Base-by-base conservation (phyloP, 345 rosid species). In the Diplotaxis tenuifolia region DNA sequence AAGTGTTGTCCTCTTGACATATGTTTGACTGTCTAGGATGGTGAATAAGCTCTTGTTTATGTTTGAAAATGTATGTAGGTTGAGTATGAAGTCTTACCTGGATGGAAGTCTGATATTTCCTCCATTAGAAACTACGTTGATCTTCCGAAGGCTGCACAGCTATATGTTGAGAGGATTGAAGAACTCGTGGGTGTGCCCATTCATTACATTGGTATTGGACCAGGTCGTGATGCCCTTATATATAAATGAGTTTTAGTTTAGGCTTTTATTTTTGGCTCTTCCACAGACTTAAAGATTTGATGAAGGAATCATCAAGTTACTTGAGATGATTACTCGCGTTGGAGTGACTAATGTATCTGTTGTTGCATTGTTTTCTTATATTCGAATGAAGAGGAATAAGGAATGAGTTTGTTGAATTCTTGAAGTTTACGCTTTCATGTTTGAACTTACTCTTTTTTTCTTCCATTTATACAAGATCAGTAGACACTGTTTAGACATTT, bases 211-310 rank as follows among this genome's bases (percentile, higher is more conserved):
- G 98, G 98, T 47, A 84, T 89, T 4, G 98, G 97, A 4, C 96
- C 98, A 0, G 93, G 97, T 40, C 92, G 98, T 31, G 93, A 91
- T 52, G 98, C 98, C 50, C 97, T 94, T 68, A 91, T 91, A 65
- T 82, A 62, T 78, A 94, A 91, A 72, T 94, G 77, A 83, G 72
- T 40, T 52, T 6, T 70, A 27, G 63, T 53, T 72, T 77, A 78
- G 65, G 40, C 62, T 66, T 47, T 15, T 45, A n/a, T 14, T 71
- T 71, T 16, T 58, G 63, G 56, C 62, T 70, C 65, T 29, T 70
- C 62, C 47, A 20, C 58, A 60, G 6, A 57, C 54, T 42, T 45
- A 5, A 53, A 18, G 3, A 50, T 50, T 62, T 70, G 75, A 76
- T 54, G 65, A 76, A 47, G 36, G 65, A 76, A 47, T 27, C 42